phyloP scores from a whole-genome alignment of 2,329 filamentous ascomycete species.

The Huntiella bhutanensis region DNA sequence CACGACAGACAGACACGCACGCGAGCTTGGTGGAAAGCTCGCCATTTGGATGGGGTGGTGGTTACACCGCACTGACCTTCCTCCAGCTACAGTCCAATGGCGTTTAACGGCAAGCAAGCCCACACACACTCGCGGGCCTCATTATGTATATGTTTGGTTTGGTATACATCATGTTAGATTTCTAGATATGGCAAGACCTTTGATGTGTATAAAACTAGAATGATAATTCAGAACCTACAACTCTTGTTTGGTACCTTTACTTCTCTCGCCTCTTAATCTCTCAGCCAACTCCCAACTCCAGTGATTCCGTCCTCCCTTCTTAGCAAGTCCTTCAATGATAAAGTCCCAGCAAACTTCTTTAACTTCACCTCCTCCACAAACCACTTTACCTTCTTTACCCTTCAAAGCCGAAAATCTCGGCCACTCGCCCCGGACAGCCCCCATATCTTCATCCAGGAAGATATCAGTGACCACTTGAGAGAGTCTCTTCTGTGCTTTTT shows the following conservation, averaged over 20 bases:
- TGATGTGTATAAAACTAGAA: not conserved
- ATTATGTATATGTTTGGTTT: no score
- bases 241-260: conserved; percentile 11
- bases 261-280: conserved; percentile 18
- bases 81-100: no score
- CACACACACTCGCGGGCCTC: no score
- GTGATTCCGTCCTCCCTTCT: conserved; percentile 18
- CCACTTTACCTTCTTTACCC: conserved; percentile 18
- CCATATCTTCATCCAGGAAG: conserved; percentile 48
- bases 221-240: not conserved
- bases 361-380: conserved; percentile 16
- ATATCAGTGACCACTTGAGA: conserved; percentile 42
- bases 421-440: conserved; percentile 38
- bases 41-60: no score
- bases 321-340: conserved; percentile 25
- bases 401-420: conserved; percentile 22
- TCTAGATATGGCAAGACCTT: no score
- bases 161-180: no score
- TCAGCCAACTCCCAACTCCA: conserved; percentile 28
- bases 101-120: no score
- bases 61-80: no score
- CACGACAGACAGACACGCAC: no score
- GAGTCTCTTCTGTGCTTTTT: conserved; percentile 31
- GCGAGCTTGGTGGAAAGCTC: no score
- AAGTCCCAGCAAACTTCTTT: conserved; percentile 41